Base-by-base conservation (phyloP, 1,284 basidiomycete genomes). In the Leccinum pallidistipes region DNA sequence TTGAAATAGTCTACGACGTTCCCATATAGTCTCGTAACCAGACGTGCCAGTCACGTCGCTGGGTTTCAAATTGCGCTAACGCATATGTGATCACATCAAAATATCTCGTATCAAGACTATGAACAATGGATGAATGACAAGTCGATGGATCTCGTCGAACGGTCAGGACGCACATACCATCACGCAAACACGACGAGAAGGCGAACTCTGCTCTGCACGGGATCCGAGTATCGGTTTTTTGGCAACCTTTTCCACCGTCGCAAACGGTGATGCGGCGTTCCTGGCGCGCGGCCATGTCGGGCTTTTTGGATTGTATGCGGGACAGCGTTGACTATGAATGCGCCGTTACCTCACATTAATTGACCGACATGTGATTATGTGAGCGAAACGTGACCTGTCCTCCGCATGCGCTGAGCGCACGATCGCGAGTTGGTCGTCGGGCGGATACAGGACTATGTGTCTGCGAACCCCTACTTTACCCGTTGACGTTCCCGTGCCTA, bases 151-250 rank as follows among this genome's bases (percentile, higher is more conserved):
- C 51, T 31, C 47, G 18, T 52, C 58, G 14, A 59, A 45, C 40
- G 12, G 12, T 53, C 36, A 18, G 55, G 55, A 59, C 32, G 34
- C 18, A 21, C 49, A 24, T 18, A 47, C 21, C 10, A 24, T 12
- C 36, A 34, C 7, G 40, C 43, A 29, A 27, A 27, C 38, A 49
- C 32, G 55, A 50, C 8, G 34, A 45, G 34, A 21, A 43, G 31
- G 53, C 29, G 16, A 3, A n/a, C 36, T 47, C 69, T 58, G 60
- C 45, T 11, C 45, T 40, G 8, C 18, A 38, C 64, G 67, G 69
- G 47, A 12, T 47, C 7, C 43, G 56, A 5, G 57, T 36, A 60
- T 47, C 58, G 56, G 60, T 62, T 57, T 56, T 14, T 49, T 57
- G 49, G 54, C 55, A 32, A 21, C 54, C 10, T 34, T 31, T 31